Evolutionary conservation across 306 rosid species (phyloP).

Genomic region (Prunus padus): DNA sequence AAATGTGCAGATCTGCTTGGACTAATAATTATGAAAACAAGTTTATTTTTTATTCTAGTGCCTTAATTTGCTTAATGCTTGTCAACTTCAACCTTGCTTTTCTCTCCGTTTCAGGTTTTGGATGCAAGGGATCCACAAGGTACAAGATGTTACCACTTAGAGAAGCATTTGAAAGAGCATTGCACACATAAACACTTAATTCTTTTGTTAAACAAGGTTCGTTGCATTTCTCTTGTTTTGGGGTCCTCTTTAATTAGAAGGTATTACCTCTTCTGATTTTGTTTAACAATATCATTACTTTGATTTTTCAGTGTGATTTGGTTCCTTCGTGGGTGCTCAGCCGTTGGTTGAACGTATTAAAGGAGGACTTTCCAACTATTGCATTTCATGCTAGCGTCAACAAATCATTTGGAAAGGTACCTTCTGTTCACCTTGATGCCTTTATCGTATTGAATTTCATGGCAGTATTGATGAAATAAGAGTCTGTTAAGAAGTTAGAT

Average conservation of each 20-base stretch:
- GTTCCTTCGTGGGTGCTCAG: conserved; percentile 95
- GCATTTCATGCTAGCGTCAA: conserved; percentile 96
- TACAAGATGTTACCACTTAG: conserved; percentile 90
- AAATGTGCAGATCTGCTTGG: conserved; percentile 2
- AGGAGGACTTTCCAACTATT: conserved; percentile 81
- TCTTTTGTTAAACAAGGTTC: conserved; percentile 84
- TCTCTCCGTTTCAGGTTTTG: conserved; percentile 58
- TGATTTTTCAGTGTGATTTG: conserved; percentile 65
- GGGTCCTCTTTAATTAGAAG: conserved; percentile 1
- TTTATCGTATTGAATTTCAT: neutral
- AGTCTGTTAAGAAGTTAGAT: neutral
- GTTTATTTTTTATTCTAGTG: neutral
- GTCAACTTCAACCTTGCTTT: conserved; percentile 1
- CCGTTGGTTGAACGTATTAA: conserved; percentile 88
- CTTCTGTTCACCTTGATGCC: neutral
- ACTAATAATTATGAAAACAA: neutral
- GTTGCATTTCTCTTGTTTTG: neutral
- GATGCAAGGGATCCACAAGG: conserved; percentile 98
- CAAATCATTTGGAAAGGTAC: conserved; percentile 96
- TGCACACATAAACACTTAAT: conserved; percentile 87
- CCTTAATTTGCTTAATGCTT: neutral
- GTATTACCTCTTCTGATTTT: neutral
- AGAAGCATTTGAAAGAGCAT: conserved; percentile 90
- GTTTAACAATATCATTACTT: neutral
- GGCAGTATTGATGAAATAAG: neutral